Conservation (phyloP, 768 basidiomycete genomes). For the Trametopsis cervina region DNA sequence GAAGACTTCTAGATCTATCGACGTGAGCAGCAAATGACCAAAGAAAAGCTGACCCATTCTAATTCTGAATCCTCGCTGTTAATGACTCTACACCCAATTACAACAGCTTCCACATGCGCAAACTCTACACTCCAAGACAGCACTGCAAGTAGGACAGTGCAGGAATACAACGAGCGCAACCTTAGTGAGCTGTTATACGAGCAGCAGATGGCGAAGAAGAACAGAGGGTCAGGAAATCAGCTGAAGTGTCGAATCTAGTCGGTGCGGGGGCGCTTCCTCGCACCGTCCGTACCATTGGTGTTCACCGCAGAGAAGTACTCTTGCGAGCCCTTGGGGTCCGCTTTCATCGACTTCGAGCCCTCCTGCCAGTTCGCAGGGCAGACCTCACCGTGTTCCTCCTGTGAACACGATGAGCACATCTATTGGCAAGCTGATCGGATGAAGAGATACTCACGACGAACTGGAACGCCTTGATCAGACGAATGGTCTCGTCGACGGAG, state of each 20-base stretch:
- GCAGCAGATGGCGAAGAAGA: not conserved
- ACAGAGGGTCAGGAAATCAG: slow-evolving; percentile 9
- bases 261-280: slow-evolving; percentile 54
- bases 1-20: too few species aligned
- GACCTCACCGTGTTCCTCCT: slow-evolving; percentile 89
- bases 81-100: too few species aligned
- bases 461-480: slow-evolving; percentile 91
- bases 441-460: slow-evolving; percentile 51
- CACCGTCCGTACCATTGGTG: slow-evolving; percentile 22
- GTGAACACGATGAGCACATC: not conserved
- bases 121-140: not conserved
- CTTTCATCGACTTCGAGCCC: slow-evolving; percentile 76
- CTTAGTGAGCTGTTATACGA: not conserved
- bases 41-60: too few species aligned
- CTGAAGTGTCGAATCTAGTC: slow-evolving; percentile 28
- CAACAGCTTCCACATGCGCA: too few species aligned
- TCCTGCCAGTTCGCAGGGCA: slow-evolving; percentile 91
- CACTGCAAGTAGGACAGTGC: too few species aligned
- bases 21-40: too few species aligned
- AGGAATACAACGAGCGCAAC: too few species aligned
- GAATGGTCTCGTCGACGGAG: slow-evolving; percentile 87
- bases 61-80: too few species aligned
- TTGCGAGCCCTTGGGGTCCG: slow-evolving; percentile 62
- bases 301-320: slow-evolving; percentile 56
- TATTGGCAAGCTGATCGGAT: not conserved